phyloP scores from a whole-genome alignment of 139 green algal species.

The Chlamydomonas applanata region DNA sequence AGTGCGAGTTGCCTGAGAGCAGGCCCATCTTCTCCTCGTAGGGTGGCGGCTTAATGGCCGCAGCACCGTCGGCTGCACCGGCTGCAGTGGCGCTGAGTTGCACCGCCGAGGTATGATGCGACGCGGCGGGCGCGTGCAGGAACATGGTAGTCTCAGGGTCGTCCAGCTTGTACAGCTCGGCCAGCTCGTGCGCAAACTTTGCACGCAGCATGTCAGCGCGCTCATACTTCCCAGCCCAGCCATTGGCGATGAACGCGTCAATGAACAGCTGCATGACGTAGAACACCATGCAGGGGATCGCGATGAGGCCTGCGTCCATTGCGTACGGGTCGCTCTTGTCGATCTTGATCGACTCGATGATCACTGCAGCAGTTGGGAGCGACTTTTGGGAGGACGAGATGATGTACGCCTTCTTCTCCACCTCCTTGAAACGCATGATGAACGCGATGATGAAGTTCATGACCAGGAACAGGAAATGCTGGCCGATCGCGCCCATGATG shows the following conservation, averaged over 20 bases:
- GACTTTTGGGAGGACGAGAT: slow-evolving; percentile 69
- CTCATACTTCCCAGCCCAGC: slow-evolving; percentile 55
- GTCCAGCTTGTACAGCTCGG: slow-evolving; percentile 27
- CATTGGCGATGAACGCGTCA: slow-evolving; percentile 58
- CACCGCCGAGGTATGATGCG: too few species aligned
- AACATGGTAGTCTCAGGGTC: not conserved
- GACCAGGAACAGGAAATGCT: slow-evolving; percentile 63
- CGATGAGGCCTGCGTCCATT: slow-evolving; percentile 61
- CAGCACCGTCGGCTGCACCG: too few species aligned
- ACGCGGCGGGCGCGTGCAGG: too few species aligned
- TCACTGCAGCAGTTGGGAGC: slow-evolving; percentile 55
- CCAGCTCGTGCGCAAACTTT: slow-evolving; percentile 42
- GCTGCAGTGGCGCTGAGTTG: too few species aligned
- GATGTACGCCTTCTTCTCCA: slow-evolving; percentile 52
- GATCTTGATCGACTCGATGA: slow-evolving; percentile 30
- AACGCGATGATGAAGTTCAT: slow-evolving; percentile 48
- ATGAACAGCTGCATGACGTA: slow-evolving; percentile 76
- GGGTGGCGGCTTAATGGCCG: too few species aligned
- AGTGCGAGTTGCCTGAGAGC: too few species aligned
- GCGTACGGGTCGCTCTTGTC: slow-evolving; percentile 19
- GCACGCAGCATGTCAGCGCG: slow-evolving; percentile 30
- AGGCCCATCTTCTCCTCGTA: too few species aligned
- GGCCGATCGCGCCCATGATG: slow-evolving; percentile 26
- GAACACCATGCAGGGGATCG: slow-evolving; percentile 78
- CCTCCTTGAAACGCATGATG: slow-evolving; percentile 43